Conservation (phyloP, 2,329 filamentous ascomycete genomes). For the Xylogone sp. region DNA sequence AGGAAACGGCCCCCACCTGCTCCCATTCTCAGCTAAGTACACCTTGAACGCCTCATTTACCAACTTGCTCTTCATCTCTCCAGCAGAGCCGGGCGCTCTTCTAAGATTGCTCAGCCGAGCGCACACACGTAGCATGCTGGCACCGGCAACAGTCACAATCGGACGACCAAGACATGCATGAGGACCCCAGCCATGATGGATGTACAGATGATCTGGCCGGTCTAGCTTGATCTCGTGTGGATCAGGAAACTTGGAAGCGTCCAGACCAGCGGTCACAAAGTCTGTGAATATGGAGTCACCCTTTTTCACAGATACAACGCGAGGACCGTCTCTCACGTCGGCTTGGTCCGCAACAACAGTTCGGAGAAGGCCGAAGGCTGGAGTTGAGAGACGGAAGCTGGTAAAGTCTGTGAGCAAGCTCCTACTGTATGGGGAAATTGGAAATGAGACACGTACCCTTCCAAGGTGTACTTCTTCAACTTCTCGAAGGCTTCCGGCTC, state of each 20-base stretch:
- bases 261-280: slow-evolving; percentile 48
- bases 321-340: slow-evolving; percentile 47
- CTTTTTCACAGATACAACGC: slow-evolving; percentile 40
- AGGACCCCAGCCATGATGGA: slow-evolving; percentile 58
- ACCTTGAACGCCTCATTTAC: no score
- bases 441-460: slow-evolving; percentile 34
- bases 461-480: slow-evolving; percentile 65
- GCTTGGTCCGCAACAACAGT: slow-evolving; percentile 40
- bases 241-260: slow-evolving; percentile 35
- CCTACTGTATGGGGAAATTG: neutral
- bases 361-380: slow-evolving; percentile 58
- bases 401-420: slow-evolving; percentile 5
- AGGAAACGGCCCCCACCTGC: no score
- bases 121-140: slow-evolving; percentile 27
- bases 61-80: slow-evolving; percentile 34
- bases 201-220: slow-evolving; percentile 60
- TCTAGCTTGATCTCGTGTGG: slow-evolving; percentile 58
- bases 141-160: slow-evolving; percentile 58
- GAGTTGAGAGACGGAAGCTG: slow-evolving; percentile 60
- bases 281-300: slow-evolving; percentile 62
- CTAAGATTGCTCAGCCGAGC: slow-evolving; percentile 6
- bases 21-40: no score
- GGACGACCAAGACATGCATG: slow-evolving; percentile 59
- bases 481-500: slow-evolving; percentile 53
- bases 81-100: slow-evolving; percentile 8